Conservation (phyloP, 805 yeast genomes). For the Ogataea degrootiae region DNA sequence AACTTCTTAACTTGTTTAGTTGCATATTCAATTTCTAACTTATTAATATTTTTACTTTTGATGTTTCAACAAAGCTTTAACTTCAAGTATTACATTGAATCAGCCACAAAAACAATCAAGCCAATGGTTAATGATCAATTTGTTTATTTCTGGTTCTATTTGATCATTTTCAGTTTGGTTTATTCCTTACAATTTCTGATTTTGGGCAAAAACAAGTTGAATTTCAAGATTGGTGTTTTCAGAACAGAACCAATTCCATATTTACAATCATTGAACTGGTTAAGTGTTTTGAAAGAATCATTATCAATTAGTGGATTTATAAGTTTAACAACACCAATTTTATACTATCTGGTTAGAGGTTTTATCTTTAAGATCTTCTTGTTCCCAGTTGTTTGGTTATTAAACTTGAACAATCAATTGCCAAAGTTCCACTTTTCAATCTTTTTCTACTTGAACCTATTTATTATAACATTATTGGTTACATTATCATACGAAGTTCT, state of each 20-base stretch:
- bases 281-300: constrained; percentile 35
- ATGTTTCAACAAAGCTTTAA: constrained; percentile 18
- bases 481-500: constrained; percentile 48
- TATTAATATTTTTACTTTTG: constrained; percentile 13
- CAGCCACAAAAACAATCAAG: constrained; percentile 35
- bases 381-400: constrained; percentile 26
- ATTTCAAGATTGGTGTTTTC: constrained; percentile 39
- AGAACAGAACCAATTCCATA: constrained; percentile 36
- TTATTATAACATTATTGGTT: constrained; percentile 32
- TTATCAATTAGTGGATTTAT: constrained; percentile 29
- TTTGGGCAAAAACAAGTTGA: constrained; percentile 51
- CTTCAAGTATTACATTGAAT: constrained; percentile 25
- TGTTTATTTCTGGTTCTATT: constrained; percentile 47
- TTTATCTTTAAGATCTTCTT: constrained; percentile 37
- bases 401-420: constrained; percentile 35
- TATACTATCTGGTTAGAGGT: constrained; percentile 37
- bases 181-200: constrained; percentile 49
- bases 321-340: constrained; percentile 32
- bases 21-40: constrained; percentile 20
- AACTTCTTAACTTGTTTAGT: constrained; percentile 17
- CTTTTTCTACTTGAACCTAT: constrained; percentile 26
- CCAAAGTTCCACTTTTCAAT: constrained; percentile 37
- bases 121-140: constrained; percentile 39
- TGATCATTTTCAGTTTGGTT: constrained; percentile 34
- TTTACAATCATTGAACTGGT: constrained; percentile 19